Evolutionary conservation across 1,284 basidiomycete species (phyloP).

Genomic region (Moesziomyces sp.): DNA sequence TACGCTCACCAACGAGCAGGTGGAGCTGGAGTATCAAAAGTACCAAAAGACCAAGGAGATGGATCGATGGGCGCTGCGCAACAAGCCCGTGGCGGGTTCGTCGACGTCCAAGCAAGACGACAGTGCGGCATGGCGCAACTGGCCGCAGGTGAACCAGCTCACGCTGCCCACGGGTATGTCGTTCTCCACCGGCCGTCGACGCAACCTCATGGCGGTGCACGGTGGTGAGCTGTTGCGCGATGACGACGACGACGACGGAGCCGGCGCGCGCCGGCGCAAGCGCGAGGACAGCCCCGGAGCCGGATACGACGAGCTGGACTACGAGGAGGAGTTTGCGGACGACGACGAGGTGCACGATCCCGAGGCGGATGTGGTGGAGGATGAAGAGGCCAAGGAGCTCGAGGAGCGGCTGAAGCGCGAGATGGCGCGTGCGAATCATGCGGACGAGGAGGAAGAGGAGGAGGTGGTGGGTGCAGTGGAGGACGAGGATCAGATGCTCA

Average conservation of each 20-base stretch:
- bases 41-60: conserved; percentile 54
- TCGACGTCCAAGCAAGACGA: conserved; percentile 36
- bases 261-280: conserved; percentile 25
- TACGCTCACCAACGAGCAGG: conserved; percentile 54
- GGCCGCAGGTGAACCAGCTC: conserved; percentile 43
- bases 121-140: conserved; percentile 38
- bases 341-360: conserved; percentile 60
- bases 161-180: conserved; percentile 47
- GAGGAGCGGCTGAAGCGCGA: conserved; percentile 66
- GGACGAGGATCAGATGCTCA: conserved; percentile 59
- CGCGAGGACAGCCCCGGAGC: conserved; percentile 39
- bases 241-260: conserved; percentile 46
- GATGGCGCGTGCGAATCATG: conserved; percentile 64
- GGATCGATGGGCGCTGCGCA: conserved; percentile 52
- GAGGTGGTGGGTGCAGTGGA: conserved; percentile 46
- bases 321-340: conserved; percentile 65
- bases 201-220: conserved; percentile 52
- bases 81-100: conserved; percentile 26
- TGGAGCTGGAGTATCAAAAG: conserved; percentile 54
- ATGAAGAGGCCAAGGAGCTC: conserved; percentile 62
- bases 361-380: conserved; percentile 53
- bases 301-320: conserved; percentile 64
- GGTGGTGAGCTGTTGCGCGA: conserved; percentile 49
- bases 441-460: conserved; percentile 38
- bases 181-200: conserved; percentile 43